Percentiles rank a stretch among this genome's conserved stretches.
Conservation (phyloP, 768 basidiomycete genomes). For the Russula compacta region DNA sequence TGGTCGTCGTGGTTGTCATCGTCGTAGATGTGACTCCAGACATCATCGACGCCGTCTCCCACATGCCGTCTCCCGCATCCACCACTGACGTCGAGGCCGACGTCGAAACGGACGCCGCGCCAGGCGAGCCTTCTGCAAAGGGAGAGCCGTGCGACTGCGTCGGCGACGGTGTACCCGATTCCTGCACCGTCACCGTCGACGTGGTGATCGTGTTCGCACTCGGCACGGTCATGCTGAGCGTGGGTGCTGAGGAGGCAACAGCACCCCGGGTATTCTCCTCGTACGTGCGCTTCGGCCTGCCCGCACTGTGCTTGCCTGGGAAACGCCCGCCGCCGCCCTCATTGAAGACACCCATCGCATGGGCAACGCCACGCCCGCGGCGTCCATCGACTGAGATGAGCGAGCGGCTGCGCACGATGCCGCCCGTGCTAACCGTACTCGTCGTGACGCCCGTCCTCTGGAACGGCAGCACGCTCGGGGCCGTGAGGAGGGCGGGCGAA, state of each 20-base stretch:
- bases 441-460: constrained; percentile 18
- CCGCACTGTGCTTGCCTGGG: background rate
- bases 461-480: constrained; percentile 16
- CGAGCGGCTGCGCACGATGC: constrained; percentile 19
- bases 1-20: background rate
- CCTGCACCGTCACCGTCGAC: constrained; percentile 4
- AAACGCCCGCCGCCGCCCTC: background rate
- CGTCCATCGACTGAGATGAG: constrained; percentile 10
- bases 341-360: constrained; percentile 11
- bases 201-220: constrained; percentile 6
- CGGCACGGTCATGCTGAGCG: background rate
- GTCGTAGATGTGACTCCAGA: background rate
- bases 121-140: background rate
- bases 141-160: background rate
- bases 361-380: constrained; percentile 17
- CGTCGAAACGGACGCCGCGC: background rate
- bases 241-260: background rate
- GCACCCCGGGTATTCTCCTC: background rate
- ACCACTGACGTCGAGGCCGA: background rate
- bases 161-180: background rate
- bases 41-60: background rate
- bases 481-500: constrained; percentile 17
- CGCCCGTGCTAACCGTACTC: constrained; percentile 17
- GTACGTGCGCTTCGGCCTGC: background rate
- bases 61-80: background rate